A percentile compares a stretch with the other conserved stretches of the same genome.
phyloP scores from a whole-genome alignment of 2,329 filamentous ascomycete genomes.

The Pyrenophora tritici-repentis region DNA sequence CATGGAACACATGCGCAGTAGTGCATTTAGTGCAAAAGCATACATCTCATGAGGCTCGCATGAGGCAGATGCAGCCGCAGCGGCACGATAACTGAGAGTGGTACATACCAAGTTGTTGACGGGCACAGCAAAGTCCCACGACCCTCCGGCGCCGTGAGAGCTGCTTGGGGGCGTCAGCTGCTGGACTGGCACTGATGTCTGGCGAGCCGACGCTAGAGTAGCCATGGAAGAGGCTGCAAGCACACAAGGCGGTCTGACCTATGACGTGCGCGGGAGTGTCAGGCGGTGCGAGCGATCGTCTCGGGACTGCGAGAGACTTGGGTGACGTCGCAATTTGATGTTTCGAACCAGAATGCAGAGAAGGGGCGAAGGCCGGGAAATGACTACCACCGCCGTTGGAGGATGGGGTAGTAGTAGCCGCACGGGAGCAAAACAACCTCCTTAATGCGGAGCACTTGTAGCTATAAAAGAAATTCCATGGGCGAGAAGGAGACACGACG shows the following conservation, averaged over 20 bases:
- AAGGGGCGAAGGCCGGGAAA: constrained; percentile 13
- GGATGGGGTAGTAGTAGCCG: constrained; percentile 7
- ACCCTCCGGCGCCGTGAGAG: constrained; percentile 45
- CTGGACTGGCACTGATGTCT: constrained; percentile 33
- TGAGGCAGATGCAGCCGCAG: constrained; percentile 10
- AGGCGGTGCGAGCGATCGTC: constrained; percentile 1
- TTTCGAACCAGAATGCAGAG: background rate
- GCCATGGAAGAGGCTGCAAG: constrained; percentile 35
- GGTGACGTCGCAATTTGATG: constrained; percentile 2
- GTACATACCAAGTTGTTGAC: constrained; percentile 44
- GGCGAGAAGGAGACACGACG: constrained; percentile 16
- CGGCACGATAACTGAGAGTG: background rate
- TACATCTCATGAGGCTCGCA: constrained; percentile 10
- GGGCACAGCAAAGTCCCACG: constrained; percentile 49
- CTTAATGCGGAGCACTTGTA: constrained; percentile 13
- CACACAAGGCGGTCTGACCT: constrained; percentile 7
- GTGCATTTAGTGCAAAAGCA: constrained; percentile 19
- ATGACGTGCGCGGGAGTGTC: constrained; percentile 14
- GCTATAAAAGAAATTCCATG: constrained; percentile 21
- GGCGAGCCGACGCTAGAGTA: constrained; percentile 38
- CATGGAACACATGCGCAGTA: constrained; percentile 28
- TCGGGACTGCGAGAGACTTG: constrained; percentile 9
- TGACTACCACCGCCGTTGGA: constrained; percentile 7
- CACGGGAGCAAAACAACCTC: constrained; percentile 5
- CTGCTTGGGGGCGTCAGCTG: constrained; percentile 49